Base-by-base conservation (phyloP, 164 flowering plant species). In the Annona squamosa region DNA sequence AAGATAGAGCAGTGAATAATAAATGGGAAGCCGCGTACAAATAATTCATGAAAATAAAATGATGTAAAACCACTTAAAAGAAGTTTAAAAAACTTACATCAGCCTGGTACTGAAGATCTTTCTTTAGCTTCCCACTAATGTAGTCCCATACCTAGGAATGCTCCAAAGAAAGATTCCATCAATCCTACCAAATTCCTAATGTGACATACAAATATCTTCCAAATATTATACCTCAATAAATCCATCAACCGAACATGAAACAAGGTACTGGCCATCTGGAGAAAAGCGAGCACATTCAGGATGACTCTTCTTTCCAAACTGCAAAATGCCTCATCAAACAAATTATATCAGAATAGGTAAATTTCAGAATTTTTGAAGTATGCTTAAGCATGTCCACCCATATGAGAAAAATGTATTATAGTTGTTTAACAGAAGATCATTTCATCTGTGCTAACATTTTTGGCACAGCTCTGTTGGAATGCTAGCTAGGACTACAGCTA, bases 41-140 rank as follows among this genome's bases (percentile, higher is more conserved):
- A 52, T 9, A 52, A 10, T 52, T 52, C 13, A 16, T 52, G 43
- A 66, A 66, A 18, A 42, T 42, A 65, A 10, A 42, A 42, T n/a
- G 17, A 66, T 66, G 67, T 26, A 37, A 19, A 64, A 66, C 42
- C 43, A 44, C 10, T 5, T 44, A 41, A 37, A 19, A 46, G 41
- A 74, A 68, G 66, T 37, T 46, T 19, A 42, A 74, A 64, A 76
- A 70, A 85, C 98, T 89, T 70, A 93, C 99, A 81, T 96, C 99
- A 78, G 98, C 98, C 83, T 96, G 99, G 79, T 96, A 96, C 62
- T 93, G 97, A 52, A 96, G 97, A 86, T 96, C 99, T 85, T 96
- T 93, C 85, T 95, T 96, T 69, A 96, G 94, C 78, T 96, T 96
- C 77, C 99, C 98, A 80, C 97, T 93, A 57, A 93, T 78, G 73